These are phyloP conservation scores for Mrakia gelida DNA, from an alignment of 768 basidiomycete species.

Conservation along the genomic window DNA sequence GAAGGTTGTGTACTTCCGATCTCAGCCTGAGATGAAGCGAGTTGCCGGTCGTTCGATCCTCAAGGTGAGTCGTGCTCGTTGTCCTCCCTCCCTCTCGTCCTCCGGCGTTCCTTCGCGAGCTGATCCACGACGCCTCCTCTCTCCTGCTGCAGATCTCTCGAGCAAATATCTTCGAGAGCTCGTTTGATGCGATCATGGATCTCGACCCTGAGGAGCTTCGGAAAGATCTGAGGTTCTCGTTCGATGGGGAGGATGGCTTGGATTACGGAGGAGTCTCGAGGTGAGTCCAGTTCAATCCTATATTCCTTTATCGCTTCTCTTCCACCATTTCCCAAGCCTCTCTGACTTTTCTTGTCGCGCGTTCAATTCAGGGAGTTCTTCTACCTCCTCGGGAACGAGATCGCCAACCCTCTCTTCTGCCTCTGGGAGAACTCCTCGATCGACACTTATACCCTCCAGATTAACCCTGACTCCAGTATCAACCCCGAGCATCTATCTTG, in stretches of 20 bases:
- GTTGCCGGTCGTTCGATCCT: conserved; percentile 99
- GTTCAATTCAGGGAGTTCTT: conserved; percentile 82
- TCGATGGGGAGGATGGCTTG: conserved; percentile 96
- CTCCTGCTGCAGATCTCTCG: conserved; percentile 51
- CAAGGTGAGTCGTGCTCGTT: conserved; percentile 57
- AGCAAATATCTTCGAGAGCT: conserved; percentile 98
- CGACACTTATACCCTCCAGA: conserved; percentile 99
- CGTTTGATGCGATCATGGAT: conserved; percentile 98
- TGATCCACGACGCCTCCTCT: background rate
- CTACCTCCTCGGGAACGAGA: conserved; percentile 98
- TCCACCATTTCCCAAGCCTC: background rate
- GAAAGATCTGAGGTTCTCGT: conserved; percentile 99
- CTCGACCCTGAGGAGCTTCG: conserved; percentile 97
- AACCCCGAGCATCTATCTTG: conserved; percentile 98
- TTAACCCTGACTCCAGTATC: conserved; percentile 95
- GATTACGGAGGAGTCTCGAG: conserved; percentile 98
- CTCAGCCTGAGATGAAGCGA: conserved; percentile 94
- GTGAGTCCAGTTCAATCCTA: conserved; percentile 49
- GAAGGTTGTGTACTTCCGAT: conserved; percentile 99
- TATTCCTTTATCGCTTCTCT: background rate
- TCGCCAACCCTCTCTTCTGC: conserved; percentile 99
- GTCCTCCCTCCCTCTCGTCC: background rate
- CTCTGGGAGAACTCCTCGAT: conserved; percentile 99
- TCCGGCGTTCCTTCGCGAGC: background rate
- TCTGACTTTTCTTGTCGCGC: conserved; percentile 10